These are phyloP conservation scores for Thozetella sp. DNA, from an alignment of 495 filamentous ascomycete species.

Conservation along the genomic window DNA sequence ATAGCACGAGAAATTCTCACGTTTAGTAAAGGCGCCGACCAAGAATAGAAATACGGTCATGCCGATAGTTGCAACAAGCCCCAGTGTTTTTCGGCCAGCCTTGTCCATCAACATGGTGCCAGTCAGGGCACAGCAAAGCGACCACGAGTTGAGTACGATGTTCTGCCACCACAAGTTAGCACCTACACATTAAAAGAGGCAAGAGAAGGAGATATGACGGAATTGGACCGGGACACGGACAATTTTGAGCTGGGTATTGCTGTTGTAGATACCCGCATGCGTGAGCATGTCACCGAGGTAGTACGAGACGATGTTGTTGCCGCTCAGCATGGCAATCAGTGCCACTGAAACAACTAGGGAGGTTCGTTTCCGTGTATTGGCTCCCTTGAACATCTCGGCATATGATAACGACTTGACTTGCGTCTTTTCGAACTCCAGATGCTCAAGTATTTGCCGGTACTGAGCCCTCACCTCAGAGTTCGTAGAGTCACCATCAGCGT, in stretches of 20 bases:
- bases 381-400: neutral
- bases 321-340: neutral
- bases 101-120: neutral
- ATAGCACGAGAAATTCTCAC: too few species aligned
- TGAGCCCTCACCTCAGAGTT: neutral
- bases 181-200: too few species aligned
- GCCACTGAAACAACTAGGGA: neutral
- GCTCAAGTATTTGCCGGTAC: neutral
- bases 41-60: neutral
- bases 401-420: neutral
- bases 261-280: neutral
- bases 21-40: neutral
- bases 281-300: neutral
- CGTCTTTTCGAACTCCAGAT: neutral
- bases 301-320: neutral
- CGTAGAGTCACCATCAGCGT: neutral
- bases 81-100: neutral
- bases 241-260: neutral
- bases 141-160: neutral
- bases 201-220: too few species aligned
- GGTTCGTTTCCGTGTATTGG: neutral
- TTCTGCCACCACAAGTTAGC: too few species aligned
- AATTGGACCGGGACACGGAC: too few species aligned
- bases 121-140: neutral
- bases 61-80: neutral